A percentile compares a stretch with the other conserved stretches of the same genome.
These are phyloP conservation scores for Peronosclerospora sorghi DNA, from an alignment of 352 stramenopile genomes.

Conservation along the genomic window DNA sequence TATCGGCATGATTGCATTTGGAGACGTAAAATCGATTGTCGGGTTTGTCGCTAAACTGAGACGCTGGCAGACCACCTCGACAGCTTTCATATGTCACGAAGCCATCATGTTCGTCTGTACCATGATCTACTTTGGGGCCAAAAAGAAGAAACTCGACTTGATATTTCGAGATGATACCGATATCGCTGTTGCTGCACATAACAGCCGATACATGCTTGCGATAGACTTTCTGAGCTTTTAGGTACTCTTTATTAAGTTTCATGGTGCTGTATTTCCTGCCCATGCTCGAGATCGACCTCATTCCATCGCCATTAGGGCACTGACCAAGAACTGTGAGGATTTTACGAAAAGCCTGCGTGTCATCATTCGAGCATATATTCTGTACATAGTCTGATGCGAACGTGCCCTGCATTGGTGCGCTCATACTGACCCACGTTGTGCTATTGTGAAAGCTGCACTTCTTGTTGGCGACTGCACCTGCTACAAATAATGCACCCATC, in stretches of 20 bases:
- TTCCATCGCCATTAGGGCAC: slow-evolving; percentile 22
- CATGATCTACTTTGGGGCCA: slow-evolving; percentile 15
- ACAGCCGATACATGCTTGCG: slow-evolving; percentile 22
- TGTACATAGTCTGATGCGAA: slow-evolving; percentile 36
- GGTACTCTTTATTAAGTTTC: slow-evolving; percentile 20
- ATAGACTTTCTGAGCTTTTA: slow-evolving; percentile 21
- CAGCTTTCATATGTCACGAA: slow-evolving; percentile 43
- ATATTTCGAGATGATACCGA: slow-evolving; percentile 27
- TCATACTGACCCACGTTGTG: slow-evolving; percentile 36
- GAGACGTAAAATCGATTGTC: slow-evolving; percentile 39
- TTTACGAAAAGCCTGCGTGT: slow-evolving; percentile 16
- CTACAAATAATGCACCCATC: slow-evolving; percentile 34
- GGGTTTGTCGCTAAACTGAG: slow-evolving; percentile 29
- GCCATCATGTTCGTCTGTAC: slow-evolving; percentile 20
- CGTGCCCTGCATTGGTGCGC: slow-evolving; percentile 30
- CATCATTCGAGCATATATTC: slow-evolving; percentile 24
- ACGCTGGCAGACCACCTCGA: slow-evolving; percentile 16
- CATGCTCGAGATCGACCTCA: slow-evolving; percentile 31
- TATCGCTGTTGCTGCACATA: slow-evolving; percentile 31
- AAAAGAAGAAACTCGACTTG: slow-evolving; percentile 11
- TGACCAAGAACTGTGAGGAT: slow-evolving; percentile 24
- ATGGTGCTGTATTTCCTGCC: slow-evolving; percentile 23
- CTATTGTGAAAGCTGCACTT: slow-evolving; percentile 35
- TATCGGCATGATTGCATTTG: slow-evolving; percentile 50
- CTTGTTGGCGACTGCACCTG: slow-evolving; percentile 26